phyloP scores from a whole-genome alignment of 1,284 basidiomycete genomes.

The Crocinoboletus sp. region DNA sequence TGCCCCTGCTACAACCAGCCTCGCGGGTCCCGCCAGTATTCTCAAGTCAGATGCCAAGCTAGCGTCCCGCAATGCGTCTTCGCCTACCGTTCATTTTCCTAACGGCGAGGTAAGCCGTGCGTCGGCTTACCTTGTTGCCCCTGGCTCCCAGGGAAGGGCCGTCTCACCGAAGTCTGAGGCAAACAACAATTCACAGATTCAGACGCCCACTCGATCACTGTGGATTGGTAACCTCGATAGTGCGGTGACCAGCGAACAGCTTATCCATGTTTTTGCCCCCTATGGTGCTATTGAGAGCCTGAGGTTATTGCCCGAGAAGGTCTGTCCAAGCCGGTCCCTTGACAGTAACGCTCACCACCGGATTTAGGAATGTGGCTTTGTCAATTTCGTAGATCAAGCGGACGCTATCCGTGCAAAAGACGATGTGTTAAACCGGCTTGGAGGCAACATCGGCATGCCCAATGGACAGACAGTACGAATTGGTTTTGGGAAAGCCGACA shows the following conservation, averaged over 20 bases:
- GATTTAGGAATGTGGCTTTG: constrained; percentile 91
- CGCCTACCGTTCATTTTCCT: constrained; percentile 68
- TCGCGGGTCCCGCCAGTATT: constrained; percentile 49
- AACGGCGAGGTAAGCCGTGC: constrained; percentile 56
- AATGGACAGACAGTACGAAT: constrained; percentile 94
- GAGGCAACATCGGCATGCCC: constrained; percentile 90
- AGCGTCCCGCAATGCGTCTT: constrained; percentile 42
- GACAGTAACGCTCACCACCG: constrained; percentile 7
- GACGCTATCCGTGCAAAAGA: constrained; percentile 97
- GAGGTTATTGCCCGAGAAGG: constrained; percentile 93
- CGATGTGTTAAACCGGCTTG: constrained; percentile 91
- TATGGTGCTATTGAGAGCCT: constrained; percentile 97
- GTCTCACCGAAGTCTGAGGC: constrained; percentile 75
- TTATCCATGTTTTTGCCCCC: constrained; percentile 91
- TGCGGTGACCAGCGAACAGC: constrained; percentile 89
- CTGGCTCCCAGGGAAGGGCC: constrained; percentile 59
- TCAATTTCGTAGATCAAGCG: constrained; percentile 94
- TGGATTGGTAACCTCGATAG: constrained; percentile 98
- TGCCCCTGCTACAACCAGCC: constrained; percentile 34
- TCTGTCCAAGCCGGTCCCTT: constrained; percentile 33
- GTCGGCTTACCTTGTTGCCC: constrained; percentile 64
- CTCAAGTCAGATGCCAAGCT: constrained; percentile 53
- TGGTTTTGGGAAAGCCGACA: constrained; percentile 97
- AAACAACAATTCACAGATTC: constrained; percentile 61
- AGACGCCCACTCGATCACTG: constrained; percentile 90